Percentiles rank a stretch among this genome's conserved stretches.
These are phyloP conservation scores for Penicillium sp. DNA, from an alignment of 2,329 filamentous ascomycete species.

Conservation along the genomic window DNA sequence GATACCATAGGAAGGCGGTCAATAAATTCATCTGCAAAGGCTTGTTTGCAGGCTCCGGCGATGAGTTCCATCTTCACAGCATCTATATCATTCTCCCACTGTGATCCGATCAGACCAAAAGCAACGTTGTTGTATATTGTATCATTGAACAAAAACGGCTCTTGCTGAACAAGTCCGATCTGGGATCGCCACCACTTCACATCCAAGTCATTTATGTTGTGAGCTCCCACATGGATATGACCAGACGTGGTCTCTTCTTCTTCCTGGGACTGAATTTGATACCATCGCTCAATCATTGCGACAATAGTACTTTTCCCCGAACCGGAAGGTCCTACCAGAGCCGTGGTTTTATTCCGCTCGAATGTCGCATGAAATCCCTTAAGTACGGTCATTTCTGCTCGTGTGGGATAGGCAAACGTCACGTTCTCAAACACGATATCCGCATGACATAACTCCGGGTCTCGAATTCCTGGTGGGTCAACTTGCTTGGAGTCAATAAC, in stretches of 20 bases:
- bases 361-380: slow-evolving; percentile 37
- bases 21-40: slow-evolving; percentile 70
- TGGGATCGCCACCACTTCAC: slow-evolving; percentile 60
- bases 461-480: slow-evolving; percentile 33
- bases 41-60: slow-evolving; percentile 63
- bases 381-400: slow-evolving; percentile 17
- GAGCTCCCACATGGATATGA: slow-evolving; percentile 54
- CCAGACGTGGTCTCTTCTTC: slow-evolving; percentile 35
- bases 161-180: slow-evolving; percentile 67
- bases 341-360: slow-evolving; percentile 40
- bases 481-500: slow-evolving; percentile 31
- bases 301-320: slow-evolving; percentile 50
- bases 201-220: slow-evolving; percentile 57
- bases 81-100: slow-evolving; percentile 37
- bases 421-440: slow-evolving; percentile 4
- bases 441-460: background rate
- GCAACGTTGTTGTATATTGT: slow-evolving; percentile 64
- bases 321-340: slow-evolving; percentile 48
- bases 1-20: slow-evolving; percentile 54
- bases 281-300: slow-evolving; percentile 46
- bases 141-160: slow-evolving; percentile 67
- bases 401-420: background rate
- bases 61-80: slow-evolving; percentile 51
- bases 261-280: slow-evolving; percentile 27
- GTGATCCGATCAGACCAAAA: slow-evolving; percentile 51